Percentiles rank a stretch among this genome's conserved stretches.
Evolutionary conservation across 768 basidiomycete species (phyloP).

Genomic region (Leccinum incarnatum): DNA sequence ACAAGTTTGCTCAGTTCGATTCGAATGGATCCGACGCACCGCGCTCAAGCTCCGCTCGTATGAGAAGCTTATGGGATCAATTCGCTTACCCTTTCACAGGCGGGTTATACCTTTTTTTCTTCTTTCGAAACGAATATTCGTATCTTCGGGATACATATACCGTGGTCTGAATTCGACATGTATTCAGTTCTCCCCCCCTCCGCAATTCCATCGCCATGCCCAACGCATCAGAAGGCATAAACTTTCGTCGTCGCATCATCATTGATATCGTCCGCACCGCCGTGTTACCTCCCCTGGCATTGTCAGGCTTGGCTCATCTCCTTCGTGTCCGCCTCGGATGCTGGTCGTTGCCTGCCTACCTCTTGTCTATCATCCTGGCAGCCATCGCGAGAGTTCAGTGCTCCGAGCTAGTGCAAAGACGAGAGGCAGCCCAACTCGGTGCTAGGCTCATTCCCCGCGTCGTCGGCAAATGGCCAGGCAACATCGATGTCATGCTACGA

Average conservation of each 20-base stretch:
- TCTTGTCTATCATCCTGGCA: conserved; percentile 43
- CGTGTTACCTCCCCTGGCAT: conserved; percentile 39
- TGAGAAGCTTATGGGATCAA: not conserved
- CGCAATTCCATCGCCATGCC: not conserved
- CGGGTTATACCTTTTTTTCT: not conserved
- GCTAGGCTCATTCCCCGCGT: conserved; percentile 56
- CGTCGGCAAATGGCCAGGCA: conserved; percentile 74
- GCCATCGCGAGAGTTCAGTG: conserved; percentile 36
- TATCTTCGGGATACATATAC: conserved; percentile 13
- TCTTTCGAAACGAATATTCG: conserved; percentile 14
- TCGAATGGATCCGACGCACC: not conserved
- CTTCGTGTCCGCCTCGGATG: conserved; percentile 34
- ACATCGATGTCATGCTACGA: conserved; percentile 61
- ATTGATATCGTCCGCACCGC: conserved; percentile 43
- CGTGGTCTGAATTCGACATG: conserved; percentile 6
- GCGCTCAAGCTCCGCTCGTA: conserved; percentile 15
- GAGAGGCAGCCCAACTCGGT: conserved; percentile 46
- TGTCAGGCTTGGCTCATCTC: conserved; percentile 33
- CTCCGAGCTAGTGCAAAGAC: conserved; percentile 35
- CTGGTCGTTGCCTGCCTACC: conserved; percentile 36
- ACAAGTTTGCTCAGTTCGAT: not conserved
- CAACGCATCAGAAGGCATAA: not conserved
- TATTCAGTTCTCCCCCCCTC: not conserved
- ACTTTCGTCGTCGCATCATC: conserved; percentile 51
- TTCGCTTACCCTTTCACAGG: conserved; percentile 15